phyloP scores from a whole-genome alignment of 2,329 filamentous ascomycete genomes.

The Talaromyces sp. region DNA sequence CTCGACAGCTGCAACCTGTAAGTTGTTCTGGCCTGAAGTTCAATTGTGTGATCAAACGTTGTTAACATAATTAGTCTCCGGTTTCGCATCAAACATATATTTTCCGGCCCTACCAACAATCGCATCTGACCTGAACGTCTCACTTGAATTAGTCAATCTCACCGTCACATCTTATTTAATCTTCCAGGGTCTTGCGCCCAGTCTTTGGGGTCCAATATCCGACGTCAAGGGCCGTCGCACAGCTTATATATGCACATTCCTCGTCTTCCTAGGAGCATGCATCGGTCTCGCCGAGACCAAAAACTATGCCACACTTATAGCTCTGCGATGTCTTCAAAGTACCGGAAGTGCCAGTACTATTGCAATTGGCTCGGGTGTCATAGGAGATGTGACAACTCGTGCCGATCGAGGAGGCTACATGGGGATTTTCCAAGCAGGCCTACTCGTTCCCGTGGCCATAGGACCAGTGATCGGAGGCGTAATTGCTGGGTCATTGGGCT shows the following conservation, averaged over 20 bases:
- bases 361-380: conserved; percentile 41
- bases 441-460: conserved; percentile 35
- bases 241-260: conserved; percentile 39
- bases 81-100: conserved; percentile 43
- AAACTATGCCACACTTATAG: conserved; percentile 39
- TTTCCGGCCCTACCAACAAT: conserved; percentile 45
- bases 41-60: neutral
- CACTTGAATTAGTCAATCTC: conserved; percentile 38
- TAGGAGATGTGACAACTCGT: conserved; percentile 42
- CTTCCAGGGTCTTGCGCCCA: conserved; percentile 42
- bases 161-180: conserved; percentile 46
- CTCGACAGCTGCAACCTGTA: conserved; percentile 52
- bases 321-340: conserved; percentile 43
- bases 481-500: conserved; percentile 37
- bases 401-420: conserved; percentile 43
- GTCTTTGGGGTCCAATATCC: conserved; percentile 40
- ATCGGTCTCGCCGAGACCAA: conserved; percentile 40
- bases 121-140: conserved; percentile 39
- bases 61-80: conserved; percentile 30
- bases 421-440: conserved; percentile 39
- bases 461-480: conserved; percentile 45
- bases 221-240: conserved; percentile 42
- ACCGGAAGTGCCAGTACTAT: conserved; percentile 44
- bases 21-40: conserved; percentile 15
- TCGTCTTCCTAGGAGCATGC: conserved; percentile 39